Base-by-base conservation (phyloP, 2,329 filamentous ascomycete species). In the Neurospora sp. region DNA sequence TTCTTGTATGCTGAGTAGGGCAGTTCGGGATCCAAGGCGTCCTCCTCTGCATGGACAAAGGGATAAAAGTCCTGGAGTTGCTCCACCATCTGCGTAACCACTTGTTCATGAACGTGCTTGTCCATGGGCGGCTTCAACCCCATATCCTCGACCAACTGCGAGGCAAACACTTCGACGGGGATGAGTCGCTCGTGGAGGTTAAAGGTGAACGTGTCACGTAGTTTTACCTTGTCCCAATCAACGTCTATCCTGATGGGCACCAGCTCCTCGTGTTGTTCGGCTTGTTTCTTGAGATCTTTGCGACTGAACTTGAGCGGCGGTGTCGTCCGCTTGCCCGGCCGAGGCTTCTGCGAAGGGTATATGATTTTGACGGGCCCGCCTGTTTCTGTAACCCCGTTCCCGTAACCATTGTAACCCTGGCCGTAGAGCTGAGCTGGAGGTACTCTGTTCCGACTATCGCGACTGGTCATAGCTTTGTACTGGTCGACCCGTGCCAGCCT, bases 171-270 rank as follows among this genome's bases (percentile, higher is more conserved):
- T 70, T 97, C 91, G 23, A 90, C 88, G 28, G 88, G 86, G 3
- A 96, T 87, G 13, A 96, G 86, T 71, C 94, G 90, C 79, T 99
- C 96, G 81, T 97, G 93, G 42, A 98, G 85, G 79, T 99, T 99
- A 94, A 95, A 99, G 3, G 96, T 98, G 75, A 99, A 97, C 0
- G 96, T 98, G 80, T 99, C 96, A 79, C 96, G 91, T 72, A 99
- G 85, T 81, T 96, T 96, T 76, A 98, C 88, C 82, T 97, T 97
- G 74, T 98, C 95, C 86, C 92, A 92, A 77, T 99, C 96, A 67
- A 98, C 92, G 76, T 99, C 96, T 69, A 99, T 82, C 67, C 96
- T 89, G 74, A 99, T 87, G 2, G 96, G 96, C 1, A 98, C 92
- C 69, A 99, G 83, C 78, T 97, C 93, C 79, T 99, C 96, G 68